phyloP scores from a whole-genome alignment of 1,284 basidiomycete genomes.

The Rhodotorula sp. region DNA sequence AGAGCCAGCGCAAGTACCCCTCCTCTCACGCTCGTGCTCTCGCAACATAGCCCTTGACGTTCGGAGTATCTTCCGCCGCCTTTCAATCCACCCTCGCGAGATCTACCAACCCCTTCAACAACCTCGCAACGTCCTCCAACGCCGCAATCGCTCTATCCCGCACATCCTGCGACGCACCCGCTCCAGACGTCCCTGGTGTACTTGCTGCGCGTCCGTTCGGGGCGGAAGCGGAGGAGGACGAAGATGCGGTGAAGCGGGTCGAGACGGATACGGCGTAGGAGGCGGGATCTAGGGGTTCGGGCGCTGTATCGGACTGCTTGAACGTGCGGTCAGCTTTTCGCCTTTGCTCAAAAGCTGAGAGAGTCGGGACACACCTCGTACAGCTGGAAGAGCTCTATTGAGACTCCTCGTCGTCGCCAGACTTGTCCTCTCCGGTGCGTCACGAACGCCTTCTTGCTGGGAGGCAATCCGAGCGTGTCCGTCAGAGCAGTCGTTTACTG shows the following conservation, averaged over 20 bases:
- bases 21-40: too few relatives aligned
- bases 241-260: conserved; percentile 12
- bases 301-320: neutral
- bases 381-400: conserved; percentile 25
- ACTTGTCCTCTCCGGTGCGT: conserved; percentile 11
- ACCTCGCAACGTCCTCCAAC: conserved; percentile 12
- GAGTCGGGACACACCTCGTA: conserved; percentile 14
- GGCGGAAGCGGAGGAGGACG: neutral
- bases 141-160: conserved; percentile 8
- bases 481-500: neutral
- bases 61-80: too few relatives aligned
- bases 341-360: neutral
- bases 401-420: conserved; percentile 15
- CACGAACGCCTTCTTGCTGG: neutral
- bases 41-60: too few relatives aligned
- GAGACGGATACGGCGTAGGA: conserved; percentile 14
- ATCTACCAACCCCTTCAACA: conserved; percentile 32
- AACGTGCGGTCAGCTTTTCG: neutral
- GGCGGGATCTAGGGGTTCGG: conserved; percentile 13
- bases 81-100: conserved; percentile 28
- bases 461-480: neutral
- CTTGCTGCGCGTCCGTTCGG: neutral
- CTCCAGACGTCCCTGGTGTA: neutral
- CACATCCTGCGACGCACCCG: conserved; percentile 15
- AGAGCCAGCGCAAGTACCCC: too few relatives aligned